These are phyloP conservation scores for Mucor indicus DNA, from an alignment of 371 early-diverging fungal species.

Conservation along the genomic window DNA sequence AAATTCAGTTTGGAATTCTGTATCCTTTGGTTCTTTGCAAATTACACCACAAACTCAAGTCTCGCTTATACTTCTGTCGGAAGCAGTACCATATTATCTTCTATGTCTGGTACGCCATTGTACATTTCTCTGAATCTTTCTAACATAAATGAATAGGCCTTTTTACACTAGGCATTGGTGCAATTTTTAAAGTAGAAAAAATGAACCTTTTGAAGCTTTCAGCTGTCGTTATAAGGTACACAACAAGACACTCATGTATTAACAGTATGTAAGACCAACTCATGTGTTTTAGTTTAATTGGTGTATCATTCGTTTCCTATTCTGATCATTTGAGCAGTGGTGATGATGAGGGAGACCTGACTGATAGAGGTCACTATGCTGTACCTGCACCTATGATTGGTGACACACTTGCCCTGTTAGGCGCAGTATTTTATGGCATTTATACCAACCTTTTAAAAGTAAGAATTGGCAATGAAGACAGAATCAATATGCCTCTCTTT, in stretches of 20 bases:
- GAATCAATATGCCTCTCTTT: constrained; percentile 69
- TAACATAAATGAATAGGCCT: no score
- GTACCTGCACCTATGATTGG: constrained; percentile 48
- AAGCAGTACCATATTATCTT: constrained; percentile 75
- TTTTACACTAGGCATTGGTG: constrained; percentile 70
- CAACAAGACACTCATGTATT: no score
- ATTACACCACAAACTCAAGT: constrained; percentile 74
- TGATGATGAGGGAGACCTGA: background rate
- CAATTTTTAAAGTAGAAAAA: constrained; percentile 56
- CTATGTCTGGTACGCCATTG: constrained; percentile 78
- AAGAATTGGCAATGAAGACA: constrained; percentile 61
- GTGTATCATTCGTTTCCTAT: constrained; percentile 51
- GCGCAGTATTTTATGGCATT: constrained; percentile 74
- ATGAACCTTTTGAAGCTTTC: constrained; percentile 51
- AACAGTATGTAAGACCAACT: no score
- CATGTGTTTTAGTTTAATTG: constrained; percentile 47
- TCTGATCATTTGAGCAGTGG: constrained; percentile 21
- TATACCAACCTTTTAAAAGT: constrained; percentile 73
- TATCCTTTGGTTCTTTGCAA: constrained; percentile 79
- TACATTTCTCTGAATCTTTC: no score
- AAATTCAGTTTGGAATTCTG: constrained; percentile 72
- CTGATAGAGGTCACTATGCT: background rate
- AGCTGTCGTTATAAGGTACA: constrained; percentile 54
- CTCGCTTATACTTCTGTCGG: constrained; percentile 81
- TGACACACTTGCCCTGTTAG: constrained; percentile 62